phyloP scores from a whole-genome alignment of 805 yeast genomes.

The Diddensiella caesifluorescens region DNA sequence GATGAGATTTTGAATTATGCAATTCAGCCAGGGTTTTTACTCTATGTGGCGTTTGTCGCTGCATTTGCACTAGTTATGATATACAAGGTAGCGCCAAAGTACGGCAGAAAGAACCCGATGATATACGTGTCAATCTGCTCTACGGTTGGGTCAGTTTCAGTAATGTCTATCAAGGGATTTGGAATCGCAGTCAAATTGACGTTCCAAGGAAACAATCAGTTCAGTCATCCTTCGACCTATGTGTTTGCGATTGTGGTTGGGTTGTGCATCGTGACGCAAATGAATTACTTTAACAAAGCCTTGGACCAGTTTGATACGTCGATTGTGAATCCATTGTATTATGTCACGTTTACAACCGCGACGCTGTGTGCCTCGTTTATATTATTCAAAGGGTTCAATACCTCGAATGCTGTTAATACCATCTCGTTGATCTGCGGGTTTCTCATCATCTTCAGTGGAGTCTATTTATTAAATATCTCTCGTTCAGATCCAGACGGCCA shows the following conservation, averaged over 20 bases:
- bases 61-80: slow-evolving; percentile 72
- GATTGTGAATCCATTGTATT: slow-evolving; percentile 84
- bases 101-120: slow-evolving; percentile 80
- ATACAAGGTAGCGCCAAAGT: slow-evolving; percentile 72
- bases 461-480: slow-evolving; percentile 72
- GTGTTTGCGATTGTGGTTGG: slow-evolving; percentile 72
- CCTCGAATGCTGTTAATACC: slow-evolving; percentile 71
- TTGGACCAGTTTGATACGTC: slow-evolving; percentile 90
- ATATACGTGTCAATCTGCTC: slow-evolving; percentile 86
- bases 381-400: slow-evolving; percentile 80
- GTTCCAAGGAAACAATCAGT: slow-evolving; percentile 79
- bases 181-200: slow-evolving; percentile 88
- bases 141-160: slow-evolving; percentile 83
- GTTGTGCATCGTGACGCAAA: slow-evolving; percentile 79
- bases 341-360: slow-evolving; percentile 86
- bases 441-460: slow-evolving; percentile 82
- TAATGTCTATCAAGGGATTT: slow-evolving; percentile 88
- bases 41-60: slow-evolving; percentile 59
- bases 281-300: slow-evolving; percentile 92
- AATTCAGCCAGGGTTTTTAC: slow-evolving; percentile 62
- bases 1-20: slow-evolving; percentile 84
- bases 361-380: slow-evolving; percentile 83
- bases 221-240: slow-evolving; percentile 78
- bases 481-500: slow-evolving; percentile 40
- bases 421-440: slow-evolving; percentile 81